phyloP scores from a whole-genome alignment of 1,139 yeast genomes.

The Geotrichum klebahnii region DNA sequence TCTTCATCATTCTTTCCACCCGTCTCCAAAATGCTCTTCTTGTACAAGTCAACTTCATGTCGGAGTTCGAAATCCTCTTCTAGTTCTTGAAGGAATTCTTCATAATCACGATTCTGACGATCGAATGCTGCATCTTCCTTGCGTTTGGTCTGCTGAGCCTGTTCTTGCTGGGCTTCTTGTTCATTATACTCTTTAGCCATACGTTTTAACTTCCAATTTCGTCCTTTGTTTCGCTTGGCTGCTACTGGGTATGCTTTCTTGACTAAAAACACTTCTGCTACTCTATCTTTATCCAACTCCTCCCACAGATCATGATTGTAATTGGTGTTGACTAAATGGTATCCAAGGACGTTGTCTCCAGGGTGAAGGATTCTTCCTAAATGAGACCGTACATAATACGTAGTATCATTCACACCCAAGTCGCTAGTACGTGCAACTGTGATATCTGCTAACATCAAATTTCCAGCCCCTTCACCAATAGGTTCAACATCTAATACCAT shows the following conservation, averaged over 20 bases:
- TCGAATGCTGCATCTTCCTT: constrained; percentile 66
- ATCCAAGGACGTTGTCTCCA: constrained; percentile 93
- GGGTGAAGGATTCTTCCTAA: constrained; percentile 93
- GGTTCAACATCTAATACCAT: constrained; percentile 93
- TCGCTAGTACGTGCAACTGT: constrained; percentile 88
- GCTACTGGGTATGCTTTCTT: constrained; percentile 89
- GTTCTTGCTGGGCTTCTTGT: constrained; percentile 54
- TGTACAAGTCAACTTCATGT: constrained; percentile 79
- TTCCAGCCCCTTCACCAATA: constrained; percentile 64
- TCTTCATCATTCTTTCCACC: constrained; percentile 46
- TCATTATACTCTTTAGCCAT: constrained; percentile 96
- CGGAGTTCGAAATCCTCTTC: constrained; percentile 93
- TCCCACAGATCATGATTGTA: constrained; percentile 89
- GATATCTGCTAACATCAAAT: constrained; percentile 79
- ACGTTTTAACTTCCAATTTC: constrained; percentile 93
- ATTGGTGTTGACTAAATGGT: constrained; percentile 76
- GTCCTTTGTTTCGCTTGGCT: constrained; percentile 62
- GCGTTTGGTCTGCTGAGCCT: constrained; percentile 47
- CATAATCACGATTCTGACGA: constrained; percentile 88
- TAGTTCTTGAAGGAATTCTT: constrained; percentile 85
- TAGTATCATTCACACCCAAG: constrained; percentile 76
- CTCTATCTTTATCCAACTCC: constrained; percentile 50
- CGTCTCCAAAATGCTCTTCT: constrained; percentile 46
- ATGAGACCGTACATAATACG: constrained; percentile 82
- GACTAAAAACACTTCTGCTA: constrained; percentile 83